Conservation (phyloP, 1,139 yeast species). For the Debaryomyces coudertii region DNA sequence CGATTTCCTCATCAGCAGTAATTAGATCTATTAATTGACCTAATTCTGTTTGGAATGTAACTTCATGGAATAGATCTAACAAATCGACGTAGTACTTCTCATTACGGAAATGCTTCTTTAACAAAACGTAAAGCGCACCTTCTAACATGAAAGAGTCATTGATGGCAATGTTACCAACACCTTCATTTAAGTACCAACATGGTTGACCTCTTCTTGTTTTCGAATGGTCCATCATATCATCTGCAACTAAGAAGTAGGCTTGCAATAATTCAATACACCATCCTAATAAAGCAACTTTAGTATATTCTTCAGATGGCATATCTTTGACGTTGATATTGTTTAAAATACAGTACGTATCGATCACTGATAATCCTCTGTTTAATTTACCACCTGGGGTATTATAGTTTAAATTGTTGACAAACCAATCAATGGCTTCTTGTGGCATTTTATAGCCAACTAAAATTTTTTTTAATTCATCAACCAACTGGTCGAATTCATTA, state of each 20-base stretch:
- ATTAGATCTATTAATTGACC: slow-evolving; percentile 95
- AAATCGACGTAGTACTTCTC: slow-evolving; percentile 88
- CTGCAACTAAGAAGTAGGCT: slow-evolving; percentile 96
- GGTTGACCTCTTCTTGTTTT: slow-evolving; percentile 98
- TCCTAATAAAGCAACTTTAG: slow-evolving; percentile 85
- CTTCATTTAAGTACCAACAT: slow-evolving; percentile 88
- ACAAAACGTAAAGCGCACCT: slow-evolving; percentile 85
- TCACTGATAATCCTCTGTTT: slow-evolving; percentile 94
- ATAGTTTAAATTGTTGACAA: slow-evolving; percentile 69
- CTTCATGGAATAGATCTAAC: slow-evolving; percentile 89
- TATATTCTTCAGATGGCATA: slow-evolving; percentile 69
- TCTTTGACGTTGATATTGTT: slow-evolving; percentile 64
- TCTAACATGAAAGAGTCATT: slow-evolving; percentile 97
- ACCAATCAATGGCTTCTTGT: slow-evolving; percentile 86
- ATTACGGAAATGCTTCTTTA: slow-evolving; percentile 83
- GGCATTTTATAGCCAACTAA: slow-evolving; percentile 79
- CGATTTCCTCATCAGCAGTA: slow-evolving; percentile 95
- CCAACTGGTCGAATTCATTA: slow-evolving; percentile 74
- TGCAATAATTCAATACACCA: slow-evolving; percentile 96
- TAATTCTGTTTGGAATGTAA: slow-evolving; percentile 95
- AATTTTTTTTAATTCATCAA: slow-evolving; percentile 69
- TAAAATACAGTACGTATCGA: slow-evolving; percentile 86
- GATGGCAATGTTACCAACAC: slow-evolving; percentile 90
- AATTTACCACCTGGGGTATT: slow-evolving; percentile 97
- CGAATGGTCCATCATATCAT: slow-evolving; percentile 98